phyloP scores from a whole-genome alignment of 495 filamentous ascomycete species.

The Lasiosphaeria ovina region DNA sequence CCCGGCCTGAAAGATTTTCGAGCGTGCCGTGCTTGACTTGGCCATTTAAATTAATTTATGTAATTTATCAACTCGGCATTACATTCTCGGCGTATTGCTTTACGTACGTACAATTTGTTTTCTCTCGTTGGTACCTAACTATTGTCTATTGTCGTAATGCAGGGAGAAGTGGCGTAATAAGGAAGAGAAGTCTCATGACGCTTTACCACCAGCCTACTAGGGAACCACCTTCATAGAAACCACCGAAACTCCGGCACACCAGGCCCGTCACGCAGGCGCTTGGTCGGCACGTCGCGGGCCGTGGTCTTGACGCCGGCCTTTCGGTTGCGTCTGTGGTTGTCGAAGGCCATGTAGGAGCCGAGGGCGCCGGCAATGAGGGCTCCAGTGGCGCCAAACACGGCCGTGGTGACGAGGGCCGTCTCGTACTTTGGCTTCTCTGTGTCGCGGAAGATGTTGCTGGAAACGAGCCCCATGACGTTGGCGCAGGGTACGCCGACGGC shows the following conservation, averaged over 20 bases:
- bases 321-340: slow-evolving; percentile 64
- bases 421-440: slow-evolving; percentile 73
- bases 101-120: too few species aligned
- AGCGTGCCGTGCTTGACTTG: too few species aligned
- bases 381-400: slow-evolving; percentile 66
- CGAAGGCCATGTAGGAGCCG: slow-evolving; percentile 66
- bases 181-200: too few species aligned
- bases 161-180: too few species aligned
- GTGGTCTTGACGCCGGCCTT: slow-evolving; percentile 58
- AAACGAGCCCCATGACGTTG: slow-evolving; percentile 78
- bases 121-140: too few species aligned
- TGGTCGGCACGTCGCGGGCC: slow-evolving; percentile 68
- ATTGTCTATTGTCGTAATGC: too few species aligned
- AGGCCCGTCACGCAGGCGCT: slow-evolving; percentile 66
- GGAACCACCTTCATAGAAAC: slow-evolving; percentile 49
- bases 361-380: slow-evolving; percentile 54
- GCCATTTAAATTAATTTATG: too few species aligned
- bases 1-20: too few species aligned
- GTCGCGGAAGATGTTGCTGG: slow-evolving; percentile 69
- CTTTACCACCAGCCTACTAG: too few species aligned
- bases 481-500: slow-evolving; percentile 73
- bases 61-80: too few species aligned
- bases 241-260: slow-evolving; percentile 64
- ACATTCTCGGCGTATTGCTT: too few species aligned
- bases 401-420: slow-evolving; percentile 70